Evolutionary conservation across 1,284 basidiomycete species (phyloP), one percentile per base, ranked within the genome.

Genomic region (Cryptococcus sp.): DNA sequence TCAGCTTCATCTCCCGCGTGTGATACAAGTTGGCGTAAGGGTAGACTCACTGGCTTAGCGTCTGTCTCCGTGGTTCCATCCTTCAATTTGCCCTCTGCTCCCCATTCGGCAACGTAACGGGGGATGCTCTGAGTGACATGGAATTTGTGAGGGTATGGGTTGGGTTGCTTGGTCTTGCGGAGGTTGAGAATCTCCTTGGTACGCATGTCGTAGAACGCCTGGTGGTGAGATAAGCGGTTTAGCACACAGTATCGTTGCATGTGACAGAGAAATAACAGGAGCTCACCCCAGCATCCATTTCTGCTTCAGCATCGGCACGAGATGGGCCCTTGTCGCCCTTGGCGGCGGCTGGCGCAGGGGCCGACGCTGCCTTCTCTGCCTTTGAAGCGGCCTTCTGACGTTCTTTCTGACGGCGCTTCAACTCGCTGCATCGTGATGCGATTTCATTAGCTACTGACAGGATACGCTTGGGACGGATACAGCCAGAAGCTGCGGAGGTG

Each of bases 101-200:
- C 89, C 74, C 91, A 99, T 59, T 84, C 81, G 16, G 84, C 78
- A 74, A 98, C 86, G 80, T 88, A 99, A 15, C 81, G 75, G 17
- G 86, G 81, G 70, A 99, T 82, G n/a, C 89, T 91, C 63, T 81
- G 82, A 49, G 88, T 83, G 45, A 96, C 93, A 70, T 96, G 79
- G 82, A 99, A 99, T 85, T 99, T 99, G 87, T 99, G 96, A 20
- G 96, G 95, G 82, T 99, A 99, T 3, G 96, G 95, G 76, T 95
- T 91, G 5, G 92, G 93, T 34, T 85, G 80, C 77, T 89, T 87
- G 48, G 90, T 89, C 76, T 89, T 84, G 77, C 93, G 88, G 60
- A 99, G 84, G 69, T 87, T 86, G 67, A 87, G 85, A 70, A 99
- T 93, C 70, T 90, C 87, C 57, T 93, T 86, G 49, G 87, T 89